Evolutionary conservation across 2,329 filamentous ascomycete genomes (phyloP).

Genomic region (Paraphaeosphaeria sporulosa): DNA sequence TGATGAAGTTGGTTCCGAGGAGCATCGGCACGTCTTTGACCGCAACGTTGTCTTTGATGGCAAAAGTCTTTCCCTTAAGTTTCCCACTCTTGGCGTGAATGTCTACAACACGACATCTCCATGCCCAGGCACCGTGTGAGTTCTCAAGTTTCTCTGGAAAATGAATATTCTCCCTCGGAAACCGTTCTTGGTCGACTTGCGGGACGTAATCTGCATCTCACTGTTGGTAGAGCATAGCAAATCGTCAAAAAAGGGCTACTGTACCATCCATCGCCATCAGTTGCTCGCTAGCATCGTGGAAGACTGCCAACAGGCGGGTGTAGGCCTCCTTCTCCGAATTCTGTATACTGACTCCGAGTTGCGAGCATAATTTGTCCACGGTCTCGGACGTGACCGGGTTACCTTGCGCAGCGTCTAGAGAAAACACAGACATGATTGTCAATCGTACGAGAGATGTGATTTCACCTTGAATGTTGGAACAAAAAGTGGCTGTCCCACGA

Average conservation of each 20-base stretch:
- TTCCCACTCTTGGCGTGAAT: constrained; percentile 31
- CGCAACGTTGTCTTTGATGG: constrained; percentile 44
- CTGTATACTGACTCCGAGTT: constrained; percentile 43
- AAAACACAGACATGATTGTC: constrained; percentile 49
- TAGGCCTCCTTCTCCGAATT: constrained; percentile 50
- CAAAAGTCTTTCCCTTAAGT: constrained; percentile 48
- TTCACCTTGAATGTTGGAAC: neutral
- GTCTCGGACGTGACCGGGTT: constrained; percentile 45
- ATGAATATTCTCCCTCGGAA: constrained; percentile 47
- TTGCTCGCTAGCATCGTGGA: constrained; percentile 49
- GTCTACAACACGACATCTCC: constrained; percentile 50
- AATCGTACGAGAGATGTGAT: neutral
- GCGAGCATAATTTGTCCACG: constrained; percentile 41
- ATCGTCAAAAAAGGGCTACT: constrained; percentile 27
- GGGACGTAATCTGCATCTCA: constrained; percentile 42
- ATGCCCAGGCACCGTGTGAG: constrained; percentile 54
- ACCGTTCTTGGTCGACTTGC: constrained; percentile 40
- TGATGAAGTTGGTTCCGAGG: constrained; percentile 38
- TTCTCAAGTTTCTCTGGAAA: constrained; percentile 46
- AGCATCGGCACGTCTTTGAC: constrained; percentile 43
- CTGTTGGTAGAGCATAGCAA: neutral
- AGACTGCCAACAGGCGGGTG: constrained; percentile 47
- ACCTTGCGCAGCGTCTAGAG: constrained; percentile 38
- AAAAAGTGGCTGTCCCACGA: neutral
- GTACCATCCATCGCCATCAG: constrained; percentile 46